Percentiles rank a stretch among this genome's conserved stretches.
These are phyloP conservation scores for Plasmopara viticola DNA, from an alignment of 352 stramenopile genomes.

Conservation along the genomic window DNA sequence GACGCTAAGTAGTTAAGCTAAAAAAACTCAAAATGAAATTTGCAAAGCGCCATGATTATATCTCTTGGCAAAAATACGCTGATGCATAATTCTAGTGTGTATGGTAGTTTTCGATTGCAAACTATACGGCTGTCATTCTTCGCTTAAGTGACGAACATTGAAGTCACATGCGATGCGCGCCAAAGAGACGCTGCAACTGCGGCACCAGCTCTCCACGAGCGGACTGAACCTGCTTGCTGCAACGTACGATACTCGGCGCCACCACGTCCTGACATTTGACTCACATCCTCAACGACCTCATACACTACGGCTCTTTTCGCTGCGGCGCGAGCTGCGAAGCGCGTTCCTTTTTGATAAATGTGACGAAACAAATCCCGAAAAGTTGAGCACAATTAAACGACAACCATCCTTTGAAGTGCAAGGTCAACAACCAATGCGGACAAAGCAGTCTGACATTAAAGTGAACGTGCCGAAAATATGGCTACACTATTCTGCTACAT, in stretches of 20 bases:
- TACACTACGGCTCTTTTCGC: conserved; percentile 60
- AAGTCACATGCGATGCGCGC: conserved; percentile 8
- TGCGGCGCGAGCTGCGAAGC: conserved; percentile 63
- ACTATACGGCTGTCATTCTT: no score
- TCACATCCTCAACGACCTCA: conserved; percentile 35
- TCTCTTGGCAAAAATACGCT: no score
- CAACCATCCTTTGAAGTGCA: conserved; percentile 17
- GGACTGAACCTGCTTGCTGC: conserved; percentile 44
- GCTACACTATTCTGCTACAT: conserved; percentile 33
- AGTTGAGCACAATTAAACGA: conserved; percentile 4
- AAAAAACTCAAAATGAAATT: no score
- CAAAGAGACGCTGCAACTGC: conserved; percentile 64
- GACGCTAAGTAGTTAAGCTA: no score
- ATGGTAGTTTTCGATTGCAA: no score
- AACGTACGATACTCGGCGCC: conserved; percentile 56
- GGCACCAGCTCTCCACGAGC: conserved; percentile 62
- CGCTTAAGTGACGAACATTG: no score
- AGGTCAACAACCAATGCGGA: conserved; percentile 12
- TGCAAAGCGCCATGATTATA: no score
- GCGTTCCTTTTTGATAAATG: conserved; percentile 36
- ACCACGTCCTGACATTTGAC: conserved; percentile 69
- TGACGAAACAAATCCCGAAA: background rate
- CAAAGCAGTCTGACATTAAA: conserved; percentile 3
- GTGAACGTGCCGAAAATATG: conserved; percentile 18
- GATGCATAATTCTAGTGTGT: no score